Conservation (phyloP, 164 flowering plant genomes). For the Nymphaea colorata region DNA sequence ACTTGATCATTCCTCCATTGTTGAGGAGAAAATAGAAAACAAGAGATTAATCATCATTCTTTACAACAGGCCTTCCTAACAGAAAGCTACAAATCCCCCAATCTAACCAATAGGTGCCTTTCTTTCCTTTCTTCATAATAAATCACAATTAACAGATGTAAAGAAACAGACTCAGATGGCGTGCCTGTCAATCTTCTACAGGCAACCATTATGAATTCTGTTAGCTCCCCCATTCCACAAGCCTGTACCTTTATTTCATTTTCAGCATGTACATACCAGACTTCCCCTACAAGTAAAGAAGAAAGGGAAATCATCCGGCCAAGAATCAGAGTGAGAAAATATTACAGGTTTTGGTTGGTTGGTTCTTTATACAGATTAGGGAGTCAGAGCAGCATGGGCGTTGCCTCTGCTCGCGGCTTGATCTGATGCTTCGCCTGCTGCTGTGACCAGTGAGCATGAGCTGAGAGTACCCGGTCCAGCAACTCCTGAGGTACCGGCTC, state of each 20-base stretch:
- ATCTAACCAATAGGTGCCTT: neutral
- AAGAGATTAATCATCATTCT: neutral
- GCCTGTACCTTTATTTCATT: neutral
- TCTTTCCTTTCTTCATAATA: neutral
- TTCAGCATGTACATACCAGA: neutral
- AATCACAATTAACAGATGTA: neutral
- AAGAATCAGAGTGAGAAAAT: neutral
- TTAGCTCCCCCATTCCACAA: neutral
- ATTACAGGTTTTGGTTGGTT: neutral
- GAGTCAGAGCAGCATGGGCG: neutral
- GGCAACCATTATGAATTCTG: neutral
- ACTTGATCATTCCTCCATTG: neutral
- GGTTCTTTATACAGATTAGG: neutral
- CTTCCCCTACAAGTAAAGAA: neutral
- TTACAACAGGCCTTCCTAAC: neutral
- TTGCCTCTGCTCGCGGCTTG: neutral
- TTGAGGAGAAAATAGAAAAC: neutral
- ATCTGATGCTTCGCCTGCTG: slow-evolving; percentile 42
- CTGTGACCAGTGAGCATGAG: slow-evolving; percentile 64
- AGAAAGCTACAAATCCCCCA: neutral
- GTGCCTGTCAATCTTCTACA: neutral
- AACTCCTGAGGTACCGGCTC: slow-evolving; percentile 82
- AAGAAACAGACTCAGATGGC: neutral
- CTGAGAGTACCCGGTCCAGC: slow-evolving; percentile 53
- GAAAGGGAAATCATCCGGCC: neutral